Base-by-base conservation (phyloP, 306 rosid genomes). In the Prunus mume region DNA sequence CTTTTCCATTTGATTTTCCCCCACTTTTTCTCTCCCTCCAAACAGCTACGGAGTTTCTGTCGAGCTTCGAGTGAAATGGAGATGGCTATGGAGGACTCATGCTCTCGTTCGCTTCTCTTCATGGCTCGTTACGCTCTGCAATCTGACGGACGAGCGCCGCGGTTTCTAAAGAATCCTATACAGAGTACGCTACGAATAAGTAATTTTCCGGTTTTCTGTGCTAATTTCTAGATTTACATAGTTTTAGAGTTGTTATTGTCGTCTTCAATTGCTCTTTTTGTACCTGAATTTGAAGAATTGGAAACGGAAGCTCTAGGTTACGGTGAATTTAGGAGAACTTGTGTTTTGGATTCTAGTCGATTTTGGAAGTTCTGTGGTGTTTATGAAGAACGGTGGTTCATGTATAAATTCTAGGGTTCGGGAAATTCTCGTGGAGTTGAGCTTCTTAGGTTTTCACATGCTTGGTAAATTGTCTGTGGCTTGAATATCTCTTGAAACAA, bases 61-160 rank as follows among this genome's bases (percentile, higher is more conserved):
- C 43, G 25, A 7, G 72, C 71, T 74, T 66, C 65, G 72, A 50
- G 45, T 43, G 62, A 28, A 83, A 91, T 90, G 97, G 96, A 91
- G 86, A 88, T 91, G 93, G 82, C 85, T 54, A 81, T 87, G 93
- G 91, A 83, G 69, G 91, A 86, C 85, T 86, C 86, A 56, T 65
- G 51, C 69, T 87, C 91, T 9, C 76, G 63, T 66, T 76, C 80
- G 78, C 77, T 81, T 68, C 84, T 87, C 76, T 90, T 91, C 49
- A 46, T 81, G 57, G 75, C 85, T 73, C 83, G 81, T 71, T 76
- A 80, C 47, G 88, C 80, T 4, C 80, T 86, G 71, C 78, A 78
- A 38, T 83, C 85, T 13, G 86, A 76, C 69, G 87, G 88, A 68
- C 83, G 94, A 43, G 78, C 86, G 65, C 96, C 93, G 19, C 86